Percentiles rank a stretch among this genome's conserved stretches.
These are phyloP conservation scores for Yamadazyma takamatsuzukensis DNA, from an alignment of 805 yeast genomes.

Conservation along the genomic window DNA sequence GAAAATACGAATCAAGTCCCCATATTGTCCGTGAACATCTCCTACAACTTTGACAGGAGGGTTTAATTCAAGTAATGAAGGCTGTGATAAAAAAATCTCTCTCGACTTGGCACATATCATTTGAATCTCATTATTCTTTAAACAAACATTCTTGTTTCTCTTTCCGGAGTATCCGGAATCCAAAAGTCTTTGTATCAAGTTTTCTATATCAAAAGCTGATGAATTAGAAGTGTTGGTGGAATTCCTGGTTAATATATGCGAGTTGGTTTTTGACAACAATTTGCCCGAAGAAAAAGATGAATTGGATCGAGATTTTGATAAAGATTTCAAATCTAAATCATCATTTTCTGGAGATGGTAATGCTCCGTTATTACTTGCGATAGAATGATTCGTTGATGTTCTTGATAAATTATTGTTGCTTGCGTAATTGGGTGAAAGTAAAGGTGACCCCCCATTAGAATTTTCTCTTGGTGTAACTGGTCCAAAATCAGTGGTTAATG, in stretches of 20 bases:
- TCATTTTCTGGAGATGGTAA: conserved; percentile 1
- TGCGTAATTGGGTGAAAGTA: conserved; percentile 7
- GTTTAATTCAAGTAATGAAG: conserved; percentile 79
- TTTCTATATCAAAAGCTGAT: conserved; percentile 61
- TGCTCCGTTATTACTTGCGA: conserved; percentile 3
- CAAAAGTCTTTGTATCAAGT: conserved; percentile 80
- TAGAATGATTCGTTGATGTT: conserved; percentile 15
- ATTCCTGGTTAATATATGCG: conserved; percentile 6
- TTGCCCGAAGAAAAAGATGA: conserved; percentile 11
- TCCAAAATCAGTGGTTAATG: conserved; percentile 5
- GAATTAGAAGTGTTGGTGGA: conserved; percentile 11
- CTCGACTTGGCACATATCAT: conserved; percentile 82
- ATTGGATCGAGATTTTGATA: conserved; percentile 12
- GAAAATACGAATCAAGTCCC: conserved; percentile 84
- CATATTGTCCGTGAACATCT: conserved; percentile 96
- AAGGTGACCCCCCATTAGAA: conserved; percentile 6
- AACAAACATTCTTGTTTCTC: conserved; percentile 82
- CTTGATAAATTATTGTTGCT: conserved; percentile 9
- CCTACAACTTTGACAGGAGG: conserved; percentile 88
- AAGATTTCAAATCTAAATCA: conserved; percentile 5
- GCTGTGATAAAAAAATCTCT: conserved; percentile 86
- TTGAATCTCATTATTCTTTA: conserved; percentile 86
- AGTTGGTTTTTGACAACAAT: conserved; percentile 8
- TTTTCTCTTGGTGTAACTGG: conserved; percentile 23
- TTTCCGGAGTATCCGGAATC: conserved; percentile 97